Conservation (phyloP, 768 basidiomycete genomes). For the Pleurotus tuber-regium region DNA sequence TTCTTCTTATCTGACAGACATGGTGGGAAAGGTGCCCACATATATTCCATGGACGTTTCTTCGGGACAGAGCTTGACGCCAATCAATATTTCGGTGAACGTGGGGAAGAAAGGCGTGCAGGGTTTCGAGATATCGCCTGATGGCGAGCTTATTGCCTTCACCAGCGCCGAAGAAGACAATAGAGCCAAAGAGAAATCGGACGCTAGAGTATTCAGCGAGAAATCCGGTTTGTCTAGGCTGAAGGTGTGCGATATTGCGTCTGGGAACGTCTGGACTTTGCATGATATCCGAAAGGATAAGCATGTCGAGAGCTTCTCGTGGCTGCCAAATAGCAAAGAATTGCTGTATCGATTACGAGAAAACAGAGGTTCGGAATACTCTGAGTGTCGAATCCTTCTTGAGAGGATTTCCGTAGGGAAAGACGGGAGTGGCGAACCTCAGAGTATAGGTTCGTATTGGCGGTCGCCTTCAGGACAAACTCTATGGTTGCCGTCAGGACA, state of each 20-base stretch:
- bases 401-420: conserved; percentile 24
- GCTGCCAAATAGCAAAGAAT: conserved; percentile 27
- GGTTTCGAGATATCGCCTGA: conserved; percentile 31
- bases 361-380: conserved; percentile 27
- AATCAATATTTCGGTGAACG: conserved; percentile 12
- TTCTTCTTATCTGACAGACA: conserved; percentile 29
- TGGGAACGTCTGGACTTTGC: conserved; percentile 17
- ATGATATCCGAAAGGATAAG: conserved; percentile 21
- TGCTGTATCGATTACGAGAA: conserved; percentile 28
- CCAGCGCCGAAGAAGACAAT: conserved; percentile 12
- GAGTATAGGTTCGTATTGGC: conserved; percentile 24
- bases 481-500: conserved; percentile 28
- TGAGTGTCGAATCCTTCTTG: conserved; percentile 25
- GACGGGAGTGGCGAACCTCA: conserved; percentile 13
- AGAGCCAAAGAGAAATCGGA: conserved; percentile 18
- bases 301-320: conserved; percentile 30
- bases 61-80: conserved; percentile 1
- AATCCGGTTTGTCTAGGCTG: conserved; percentile 21
- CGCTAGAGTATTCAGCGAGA: conserved; percentile 24
- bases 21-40: conserved; percentile 22
- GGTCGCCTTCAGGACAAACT: conserved; percentile 29
- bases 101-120: conserved; percentile 21
- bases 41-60: conserved; percentile 19
- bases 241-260: conserved; percentile 24
- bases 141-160: conserved; percentile 26